Conservation (phyloP, 129 eudicot species). For the Lactuca saligna region DNA sequence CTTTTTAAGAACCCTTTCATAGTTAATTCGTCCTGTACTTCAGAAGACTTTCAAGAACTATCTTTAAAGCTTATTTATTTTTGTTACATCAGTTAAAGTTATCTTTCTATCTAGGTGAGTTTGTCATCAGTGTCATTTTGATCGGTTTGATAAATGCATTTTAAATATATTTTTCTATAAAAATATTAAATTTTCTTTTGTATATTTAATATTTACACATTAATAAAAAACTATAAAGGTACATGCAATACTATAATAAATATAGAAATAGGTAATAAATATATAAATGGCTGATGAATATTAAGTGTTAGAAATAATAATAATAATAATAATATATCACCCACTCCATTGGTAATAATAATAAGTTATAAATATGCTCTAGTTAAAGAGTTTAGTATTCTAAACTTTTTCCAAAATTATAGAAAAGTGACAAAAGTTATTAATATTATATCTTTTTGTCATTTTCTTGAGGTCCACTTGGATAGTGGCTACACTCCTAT, state of each 20-base stretch:
- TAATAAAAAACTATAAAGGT: too few relatives aligned
- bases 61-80: background rate
- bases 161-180: background rate
- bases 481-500: conserved; percentile 14
- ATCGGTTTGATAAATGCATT: too few relatives aligned
- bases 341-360: background rate
- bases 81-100: background rate
- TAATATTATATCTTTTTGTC: background rate
- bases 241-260: background rate
- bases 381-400: background rate
- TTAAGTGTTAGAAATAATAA: background rate
- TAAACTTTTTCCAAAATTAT: background rate
- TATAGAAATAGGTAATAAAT: too few relatives aligned
- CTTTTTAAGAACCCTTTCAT: background rate
- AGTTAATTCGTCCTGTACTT: background rate
- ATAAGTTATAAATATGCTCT: background rate
- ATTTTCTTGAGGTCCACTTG: conserved; percentile 26
- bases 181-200: too few relatives aligned
- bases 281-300: too few relatives aligned
- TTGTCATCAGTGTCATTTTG: background rate
- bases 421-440: background rate
- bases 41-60: background rate
- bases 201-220: too few relatives aligned
- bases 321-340: too few relatives aligned
- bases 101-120: background rate